phyloP scores from a whole-genome alignment of 169 alveolate genomes.

The Perkinsus olseni region DNA sequence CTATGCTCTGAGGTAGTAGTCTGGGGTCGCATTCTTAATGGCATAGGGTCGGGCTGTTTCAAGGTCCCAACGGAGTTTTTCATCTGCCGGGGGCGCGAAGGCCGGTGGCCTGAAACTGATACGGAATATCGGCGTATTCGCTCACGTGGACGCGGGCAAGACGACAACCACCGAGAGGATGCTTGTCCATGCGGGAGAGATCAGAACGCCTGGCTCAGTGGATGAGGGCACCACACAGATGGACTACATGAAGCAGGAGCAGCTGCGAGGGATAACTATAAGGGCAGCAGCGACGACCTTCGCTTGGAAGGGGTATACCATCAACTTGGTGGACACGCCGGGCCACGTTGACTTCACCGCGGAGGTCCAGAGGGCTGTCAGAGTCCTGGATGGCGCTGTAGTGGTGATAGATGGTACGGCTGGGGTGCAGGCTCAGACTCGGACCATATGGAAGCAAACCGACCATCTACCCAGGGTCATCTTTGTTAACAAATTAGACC shows the following conservation, averaged over 20 bases:
- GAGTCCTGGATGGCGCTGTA: constrained; percentile 93
- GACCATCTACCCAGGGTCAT: constrained; percentile 69
- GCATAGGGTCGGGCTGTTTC: background rate
- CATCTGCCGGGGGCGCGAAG: background rate
- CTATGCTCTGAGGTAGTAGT: no score
- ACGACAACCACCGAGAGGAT: constrained; percentile 93
- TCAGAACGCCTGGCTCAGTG: constrained; percentile 9
- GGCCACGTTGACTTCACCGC: constrained; percentile 93
- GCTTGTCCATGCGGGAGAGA: constrained; percentile 79
- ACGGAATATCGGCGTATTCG: constrained; percentile 86
- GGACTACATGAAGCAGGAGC: constrained; percentile 92
- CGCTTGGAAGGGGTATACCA: constrained; percentile 67
- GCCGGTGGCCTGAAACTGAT: background rate
- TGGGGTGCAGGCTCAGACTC: constrained; percentile 91
- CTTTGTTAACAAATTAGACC: constrained; percentile 77
- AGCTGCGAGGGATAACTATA: constrained; percentile 92
- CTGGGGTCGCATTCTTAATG: no score
- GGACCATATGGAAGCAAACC: constrained; percentile 88
- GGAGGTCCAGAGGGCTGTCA: constrained; percentile 75
- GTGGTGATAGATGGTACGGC: constrained; percentile 92
- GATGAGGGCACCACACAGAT: constrained; percentile 78
- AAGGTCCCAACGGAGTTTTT: background rate
- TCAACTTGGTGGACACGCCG: constrained; percentile 94
- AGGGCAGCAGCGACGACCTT: constrained; percentile 92
- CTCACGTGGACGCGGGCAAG: constrained; percentile 98